These are phyloP conservation scores for Cystofilobasidium ferigula DNA, from an alignment of 768 basidiomycete species.

Conservation along the genomic window DNA sequence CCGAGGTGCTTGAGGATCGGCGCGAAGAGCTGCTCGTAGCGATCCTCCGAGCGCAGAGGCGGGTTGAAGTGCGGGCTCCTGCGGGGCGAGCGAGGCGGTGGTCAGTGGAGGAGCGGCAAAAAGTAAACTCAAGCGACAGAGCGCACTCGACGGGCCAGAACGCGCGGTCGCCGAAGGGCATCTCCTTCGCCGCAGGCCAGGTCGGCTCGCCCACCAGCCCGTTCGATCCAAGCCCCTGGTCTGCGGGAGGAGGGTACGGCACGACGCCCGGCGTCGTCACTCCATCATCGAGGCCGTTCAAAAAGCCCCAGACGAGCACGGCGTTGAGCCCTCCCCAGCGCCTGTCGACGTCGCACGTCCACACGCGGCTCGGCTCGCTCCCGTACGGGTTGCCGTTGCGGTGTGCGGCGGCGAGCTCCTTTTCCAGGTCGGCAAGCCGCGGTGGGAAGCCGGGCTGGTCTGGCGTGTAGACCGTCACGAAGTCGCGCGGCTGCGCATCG, in stretches of 20 bases:
- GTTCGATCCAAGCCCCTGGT: not conserved
- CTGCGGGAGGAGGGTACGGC: not conserved
- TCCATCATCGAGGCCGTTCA: conserved; percentile 24
- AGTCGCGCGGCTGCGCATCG: conserved; percentile 12
- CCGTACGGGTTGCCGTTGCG: conserved; percentile 10
- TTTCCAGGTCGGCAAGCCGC: conserved; percentile 9
- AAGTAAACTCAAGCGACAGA: not conserved
- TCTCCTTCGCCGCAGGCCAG: not conserved
- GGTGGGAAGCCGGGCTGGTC: not conserved
- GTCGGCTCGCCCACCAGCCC: conserved; percentile 8
- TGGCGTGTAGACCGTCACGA: conserved; percentile 9
- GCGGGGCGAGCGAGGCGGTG: not conserved
- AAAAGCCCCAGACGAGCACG: conserved; percentile 22
- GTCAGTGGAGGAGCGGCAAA: not conserved
- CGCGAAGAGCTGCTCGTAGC: conserved; percentile 8
- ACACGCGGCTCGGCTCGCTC: conserved; percentile 6
- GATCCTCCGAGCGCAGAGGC: conserved; percentile 21
- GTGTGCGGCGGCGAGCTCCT: not conserved
- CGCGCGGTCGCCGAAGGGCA: conserved; percentile 19
- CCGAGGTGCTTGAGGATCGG: conserved; percentile 15
- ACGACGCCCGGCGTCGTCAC: conserved; percentile 10
- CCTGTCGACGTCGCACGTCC: conserved; percentile 11
- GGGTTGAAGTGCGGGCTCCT: conserved; percentile 25
- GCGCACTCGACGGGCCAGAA: conserved; percentile 24
- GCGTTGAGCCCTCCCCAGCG: conserved; percentile 1